Evolutionary conservation across 345 rosid species (phyloP).

Genomic region (Hypericum androsaemum): DNA sequence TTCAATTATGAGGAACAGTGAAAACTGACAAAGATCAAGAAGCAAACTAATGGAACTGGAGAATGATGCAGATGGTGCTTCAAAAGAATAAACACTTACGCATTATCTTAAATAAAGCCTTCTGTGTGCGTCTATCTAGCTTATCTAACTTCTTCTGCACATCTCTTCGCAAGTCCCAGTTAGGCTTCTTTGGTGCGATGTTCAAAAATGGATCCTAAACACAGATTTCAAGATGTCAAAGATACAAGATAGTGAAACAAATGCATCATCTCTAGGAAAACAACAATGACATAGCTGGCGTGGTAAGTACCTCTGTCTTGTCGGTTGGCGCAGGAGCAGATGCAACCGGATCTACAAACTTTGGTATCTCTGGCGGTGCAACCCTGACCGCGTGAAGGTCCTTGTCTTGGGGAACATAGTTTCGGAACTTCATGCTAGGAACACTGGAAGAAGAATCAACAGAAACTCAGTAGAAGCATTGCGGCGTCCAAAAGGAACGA

Average conservation of each 20-base stretch:
- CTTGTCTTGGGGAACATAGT: slow-evolving; percentile 90
- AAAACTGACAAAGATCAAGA: no score
- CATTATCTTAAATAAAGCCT: slow-evolving; percentile 68
- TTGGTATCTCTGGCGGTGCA: slow-evolving; percentile 77
- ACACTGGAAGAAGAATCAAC: slow-evolving; percentile 25
- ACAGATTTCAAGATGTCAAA: neutral
- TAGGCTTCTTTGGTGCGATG: slow-evolving; percentile 97
- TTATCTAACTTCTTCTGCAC: slow-evolving; percentile 93
- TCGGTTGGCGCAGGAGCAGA: slow-evolving; percentile 47
- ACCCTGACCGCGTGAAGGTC: slow-evolving; percentile 85
- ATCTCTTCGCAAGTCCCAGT: slow-evolving; percentile 92
- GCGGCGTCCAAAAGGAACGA: no score
- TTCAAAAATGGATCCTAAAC: slow-evolving; percentile 81
- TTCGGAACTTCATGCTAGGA: slow-evolving; percentile 74
- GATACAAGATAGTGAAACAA: neutral
- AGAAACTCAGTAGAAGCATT: no score
- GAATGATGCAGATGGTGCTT: no score
- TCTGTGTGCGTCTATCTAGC: slow-evolving; percentile 83
- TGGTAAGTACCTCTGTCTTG: slow-evolving; percentile 48
- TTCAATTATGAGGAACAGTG: no score
- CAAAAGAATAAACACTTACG: slow-evolving; percentile 37
- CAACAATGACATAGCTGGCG: no score
- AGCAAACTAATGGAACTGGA: no score
- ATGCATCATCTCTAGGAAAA: no score
- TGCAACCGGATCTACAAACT: slow-evolving; percentile 74